Conservation (phyloP, 2,329 filamentous ascomycete species). For the Trichoderma breve region DNA sequence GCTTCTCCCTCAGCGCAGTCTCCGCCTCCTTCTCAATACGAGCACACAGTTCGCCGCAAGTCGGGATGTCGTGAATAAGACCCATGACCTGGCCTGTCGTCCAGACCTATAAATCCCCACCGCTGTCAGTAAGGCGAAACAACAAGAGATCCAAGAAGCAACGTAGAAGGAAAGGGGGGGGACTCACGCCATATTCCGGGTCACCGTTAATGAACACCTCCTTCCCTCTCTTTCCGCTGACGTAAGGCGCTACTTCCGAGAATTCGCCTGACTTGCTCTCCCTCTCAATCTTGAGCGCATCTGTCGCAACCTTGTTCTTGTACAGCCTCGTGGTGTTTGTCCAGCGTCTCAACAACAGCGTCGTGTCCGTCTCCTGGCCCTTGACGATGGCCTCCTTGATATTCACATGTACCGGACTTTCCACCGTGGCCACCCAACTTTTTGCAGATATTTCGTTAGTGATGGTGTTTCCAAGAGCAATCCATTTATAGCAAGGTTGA, state of each 20-base stretch:
- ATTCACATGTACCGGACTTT: constrained; percentile 87
- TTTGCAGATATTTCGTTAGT: not conserved
- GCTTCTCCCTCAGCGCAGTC: constrained; percentile 59
- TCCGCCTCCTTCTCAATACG: constrained; percentile 78
- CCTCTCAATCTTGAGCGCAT: constrained; percentile 78
- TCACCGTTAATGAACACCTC: constrained; percentile 94
- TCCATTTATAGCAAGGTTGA: not conserved
- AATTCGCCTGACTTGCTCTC: constrained; percentile 86
- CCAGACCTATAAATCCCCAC: constrained; percentile 67
- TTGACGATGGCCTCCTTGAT: constrained; percentile 92
- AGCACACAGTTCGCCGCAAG: constrained; percentile 64
- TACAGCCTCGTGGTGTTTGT: constrained; percentile 87
- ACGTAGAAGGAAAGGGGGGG: not conserved
- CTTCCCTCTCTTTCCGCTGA: constrained; percentile 86
- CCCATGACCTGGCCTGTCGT: constrained; percentile 95
- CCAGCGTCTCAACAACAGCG: constrained; percentile 85
- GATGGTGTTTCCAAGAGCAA: not conserved
- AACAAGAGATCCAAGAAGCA: no score
- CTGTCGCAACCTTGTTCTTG: constrained; percentile 81
- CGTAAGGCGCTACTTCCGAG: constrained; percentile 77
- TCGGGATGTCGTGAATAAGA: constrained; percentile 79
- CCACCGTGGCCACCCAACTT: constrained; percentile 81
- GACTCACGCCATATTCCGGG: constrained; percentile 72
- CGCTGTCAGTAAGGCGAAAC: not conserved
- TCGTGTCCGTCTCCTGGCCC: constrained; percentile 86